Evolutionary conservation across 805 yeast species (phyloP), one percentile per base, ranked within the genome.

Genomic region (Wickerhamomyces bisporus): DNA sequence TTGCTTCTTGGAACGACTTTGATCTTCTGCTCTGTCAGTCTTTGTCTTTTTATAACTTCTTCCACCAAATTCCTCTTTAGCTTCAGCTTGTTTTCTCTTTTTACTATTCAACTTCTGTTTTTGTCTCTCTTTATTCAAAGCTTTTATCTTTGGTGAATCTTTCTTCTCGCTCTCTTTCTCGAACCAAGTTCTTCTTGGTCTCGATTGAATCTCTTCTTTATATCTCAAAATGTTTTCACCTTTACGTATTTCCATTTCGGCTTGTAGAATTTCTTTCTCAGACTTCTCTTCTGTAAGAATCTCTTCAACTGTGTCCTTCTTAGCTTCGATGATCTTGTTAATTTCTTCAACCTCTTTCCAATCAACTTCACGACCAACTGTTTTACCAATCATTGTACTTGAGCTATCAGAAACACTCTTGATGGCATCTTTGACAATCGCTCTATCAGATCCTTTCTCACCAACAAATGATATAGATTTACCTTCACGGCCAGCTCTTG

Each of bases 401-500:
- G 52, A 45, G 28, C 61, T 63, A 18, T 64, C 59, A 47, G 72
- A 77, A 11, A 80, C 77, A 39, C 84, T 74, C 53, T 79, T 84
- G 49, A 93, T 79, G 4, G 95, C 95, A 14, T 79, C 86, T 58
- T 86, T 88, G n/a, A 93, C 98, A 50, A 93, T 86, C 34, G 73
- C 66, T 63, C 98, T 79, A 47, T 93, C 98, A 41, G 72, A 75
- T n/a, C 86, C 69, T 0, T 85, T 69, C 58, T 93, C 98, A 14
- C 98, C 97, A 12, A 93, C 98, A 62, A 93, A 79, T 3, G 97
- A 81, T 29, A 93, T 82, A 32, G 97, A 85, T 40, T 76, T 76
- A 73, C 99, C 99, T 38, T 85, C 86, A 64, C 98, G 78, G 16
- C 98, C 98, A 36, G 97, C 99, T 77, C 99, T 86, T 9, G 99